Conservation (phyloP, 352 stramenopile genomes). For the Phytopythium boreale region DNA sequence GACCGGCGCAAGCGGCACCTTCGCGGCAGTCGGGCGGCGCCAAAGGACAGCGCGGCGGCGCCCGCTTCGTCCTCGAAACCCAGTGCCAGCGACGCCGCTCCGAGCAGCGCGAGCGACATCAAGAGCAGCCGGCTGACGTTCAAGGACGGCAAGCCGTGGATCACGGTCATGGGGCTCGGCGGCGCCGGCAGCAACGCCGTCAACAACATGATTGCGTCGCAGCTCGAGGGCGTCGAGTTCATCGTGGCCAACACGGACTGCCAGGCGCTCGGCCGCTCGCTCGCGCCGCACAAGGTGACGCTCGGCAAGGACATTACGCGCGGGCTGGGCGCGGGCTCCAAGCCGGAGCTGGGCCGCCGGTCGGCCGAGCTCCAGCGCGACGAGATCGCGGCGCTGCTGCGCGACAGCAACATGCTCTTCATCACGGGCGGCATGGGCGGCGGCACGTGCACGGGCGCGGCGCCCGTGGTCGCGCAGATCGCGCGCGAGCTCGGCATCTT, state of each 20-base stretch:
- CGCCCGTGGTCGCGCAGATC: constrained; percentile 92
- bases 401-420: constrained; percentile 95
- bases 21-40: background rate
- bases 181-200: constrained; percentile 85
- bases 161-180: constrained; percentile 83
- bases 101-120: background rate
- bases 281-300: constrained; percentile 80
- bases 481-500: constrained; percentile 92
- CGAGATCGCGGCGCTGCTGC: constrained; percentile 88
- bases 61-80: background rate
- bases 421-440: constrained; percentile 95
- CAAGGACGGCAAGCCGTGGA: constrained; percentile 83
- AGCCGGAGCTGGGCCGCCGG: constrained; percentile 70
- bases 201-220: constrained; percentile 89
- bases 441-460: constrained; percentile 90
- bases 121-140: constrained; percentile 32
- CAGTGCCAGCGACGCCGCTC: rapidly evolving
- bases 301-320: constrained; percentile 85
- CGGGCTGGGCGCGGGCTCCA: constrained; percentile 76
- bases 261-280: constrained; percentile 80
- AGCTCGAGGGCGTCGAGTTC: constrained; percentile 92
- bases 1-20: constrained; percentile 9
- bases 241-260: constrained; percentile 96
- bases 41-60: background rate
- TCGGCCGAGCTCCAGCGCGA: constrained; percentile 86